Evolutionary conservation across 176 grass and related monocot genomes (phyloP), one percentile per base, ranked within the genome.

Genomic region (Elaeis guineensis): DNA sequence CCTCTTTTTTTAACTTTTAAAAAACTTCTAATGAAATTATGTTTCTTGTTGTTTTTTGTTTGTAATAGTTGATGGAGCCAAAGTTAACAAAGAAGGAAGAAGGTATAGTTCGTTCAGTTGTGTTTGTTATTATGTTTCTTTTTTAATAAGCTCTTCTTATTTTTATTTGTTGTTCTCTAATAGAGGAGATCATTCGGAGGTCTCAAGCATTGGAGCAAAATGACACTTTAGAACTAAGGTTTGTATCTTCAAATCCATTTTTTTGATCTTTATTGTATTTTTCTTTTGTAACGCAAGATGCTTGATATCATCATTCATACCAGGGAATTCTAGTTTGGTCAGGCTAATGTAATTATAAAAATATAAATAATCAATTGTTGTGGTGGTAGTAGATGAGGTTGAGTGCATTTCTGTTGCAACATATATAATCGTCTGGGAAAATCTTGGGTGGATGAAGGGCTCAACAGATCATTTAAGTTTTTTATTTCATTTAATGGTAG

Each of bases 1-100:
- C 28, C 28, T 29, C 4, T 29, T 29, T 44, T 44, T 6, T 29
- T 44, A 12, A 44, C 35, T 44, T 12, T 44, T 44, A 44, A 12
- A 44, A 44, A 44, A 9, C 35, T 44, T 44, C 9, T 14, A 44
- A 8, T 44, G 35, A 44, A 44, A 44, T 44, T 44, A 44, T 44
- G 35, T 14, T 62, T 66, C 61, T n/a, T 84, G 18, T 61, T 66
- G 22, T 25, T 17, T 64, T 22, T 72, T 49, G 72, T 57, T 32
- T 61, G 4, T 21, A 77, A 61, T 50, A 96, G 87, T 75, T 97
- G 72, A 91, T 67, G 54, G 92, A 97, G 57, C 81, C 75, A 51
- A 86, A 90, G 21, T 75, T 91, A 77, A 77, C 81, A 28, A 97
- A 97, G 83, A 78, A 80, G 54, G 80, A 90, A 69, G 77, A 97